Evolutionary conservation across 805 yeast genomes (phyloP).

Genomic region (Lipomyces kockii): DNA sequence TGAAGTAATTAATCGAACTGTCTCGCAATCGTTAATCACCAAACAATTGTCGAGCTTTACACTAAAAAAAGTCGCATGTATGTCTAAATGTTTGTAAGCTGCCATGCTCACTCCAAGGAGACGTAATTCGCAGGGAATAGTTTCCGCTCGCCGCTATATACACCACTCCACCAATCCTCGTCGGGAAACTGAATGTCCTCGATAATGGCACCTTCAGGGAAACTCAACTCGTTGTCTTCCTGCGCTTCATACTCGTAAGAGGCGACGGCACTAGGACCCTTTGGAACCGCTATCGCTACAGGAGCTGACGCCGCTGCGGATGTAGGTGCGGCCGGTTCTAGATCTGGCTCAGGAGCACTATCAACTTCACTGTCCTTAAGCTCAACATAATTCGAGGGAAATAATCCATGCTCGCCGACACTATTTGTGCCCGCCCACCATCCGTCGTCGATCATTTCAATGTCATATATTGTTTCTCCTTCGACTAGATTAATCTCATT

Average conservation of each 20-base stretch:
- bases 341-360: constrained; percentile 18
- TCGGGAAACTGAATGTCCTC: constrained; percentile 84
- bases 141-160: constrained; percentile 74
- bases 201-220: constrained; percentile 81
- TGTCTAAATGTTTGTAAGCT: not conserved
- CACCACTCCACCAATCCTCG: constrained; percentile 98
- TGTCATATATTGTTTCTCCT: constrained; percentile 68
- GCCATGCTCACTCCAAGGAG: constrained; percentile 15
- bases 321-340: constrained; percentile 17
- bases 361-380: constrained; percentile 47
- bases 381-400: constrained; percentile 87
- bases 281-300: constrained; percentile 39
- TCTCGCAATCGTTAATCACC: not conserved
- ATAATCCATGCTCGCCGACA: constrained; percentile 75
- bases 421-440: constrained; percentile 89
- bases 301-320: constrained; percentile 36
- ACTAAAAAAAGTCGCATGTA: not conserved
- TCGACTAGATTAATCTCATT: constrained; percentile 71
- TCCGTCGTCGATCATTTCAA: constrained; percentile 72
- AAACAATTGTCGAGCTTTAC: not conserved
- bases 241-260: constrained; percentile 84
- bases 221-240: constrained; percentile 88
- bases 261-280: constrained; percentile 61
- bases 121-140: constrained; percentile 94
- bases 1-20: not conserved